Base-by-base conservation (phyloP, 306 rosid genomes). In the Cucumis sativus region DNA sequence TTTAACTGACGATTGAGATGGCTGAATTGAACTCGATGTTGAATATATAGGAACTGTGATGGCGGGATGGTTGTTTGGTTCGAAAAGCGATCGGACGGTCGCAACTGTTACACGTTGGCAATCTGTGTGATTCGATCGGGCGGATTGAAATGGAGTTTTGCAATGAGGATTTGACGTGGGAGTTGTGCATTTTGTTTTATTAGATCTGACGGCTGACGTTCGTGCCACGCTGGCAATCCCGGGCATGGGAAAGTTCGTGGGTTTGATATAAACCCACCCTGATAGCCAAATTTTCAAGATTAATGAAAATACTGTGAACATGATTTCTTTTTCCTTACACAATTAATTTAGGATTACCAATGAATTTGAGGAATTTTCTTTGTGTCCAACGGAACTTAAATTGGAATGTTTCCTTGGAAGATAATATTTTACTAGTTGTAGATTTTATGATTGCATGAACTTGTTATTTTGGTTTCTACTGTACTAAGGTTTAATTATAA, bases 1-100 rank as follows among this genome's bases (percentile, higher is more conserved):
- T 47, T 47, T 47, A 0, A 47, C 54, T 47, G 30, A 65, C 25
- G 71, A 37, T 37, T 65, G 49, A 9, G 49, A 7, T 65, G 1
- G 21, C 49, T 1, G 49, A 8, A 18, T 7, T 1, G 47, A 18
- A 37, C 2, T 8, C 7, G 15, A 15, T 7, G 71, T 37, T 65
- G 8, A 37, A 37, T 65, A 65, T 65, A 65, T 35, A 65, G 12
- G 25, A 8, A 25, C 71, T 65, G 71, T 9, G 49, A 65, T 65
- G 71, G 71, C 71, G 71, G 71, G 71, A 65, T 65, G 71, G 71
- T 65, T 65, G 71, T 65, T 65, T 37, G 5, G 13, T 65, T 65
- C 49, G 71, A 65, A 65, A 65, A 65, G 3, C 0, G 25, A 65
- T 65, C 49, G 71, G 49, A 65, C 71, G 71, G 71, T 2, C 9